These are phyloP conservation scores for Dorcoceras hygrometricum DNA, from an alignment of 257 asterid genomes.

Conservation along the genomic window DNA sequence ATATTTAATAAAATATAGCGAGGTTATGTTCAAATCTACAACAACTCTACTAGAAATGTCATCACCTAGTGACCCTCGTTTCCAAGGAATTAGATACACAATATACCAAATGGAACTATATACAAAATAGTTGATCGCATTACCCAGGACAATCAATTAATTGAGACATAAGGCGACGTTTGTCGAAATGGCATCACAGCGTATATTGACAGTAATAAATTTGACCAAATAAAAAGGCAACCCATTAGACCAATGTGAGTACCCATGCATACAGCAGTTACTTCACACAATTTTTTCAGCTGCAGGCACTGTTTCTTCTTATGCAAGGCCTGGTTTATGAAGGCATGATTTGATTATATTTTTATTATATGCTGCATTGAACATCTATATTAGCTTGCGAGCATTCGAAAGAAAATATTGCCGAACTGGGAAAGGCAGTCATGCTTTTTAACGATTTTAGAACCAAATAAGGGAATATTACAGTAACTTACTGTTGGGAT, in stretches of 20 bases:
- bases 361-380: neutral
- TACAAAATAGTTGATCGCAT: neutral
- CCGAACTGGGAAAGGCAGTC: neutral
- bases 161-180: conserved; percentile 1
- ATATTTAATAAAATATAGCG: too few relatives aligned
- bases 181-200: neutral
- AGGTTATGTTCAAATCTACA: neutral
- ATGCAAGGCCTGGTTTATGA: neutral
- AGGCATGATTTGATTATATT: neutral
- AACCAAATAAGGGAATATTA: neutral
- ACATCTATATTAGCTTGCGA: neutral
- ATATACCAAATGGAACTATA: neutral
- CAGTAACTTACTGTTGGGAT: conserved; percentile 84
- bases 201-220: neutral
- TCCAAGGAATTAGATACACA: neutral
- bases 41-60: neutral
- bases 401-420: conserved; percentile 1
- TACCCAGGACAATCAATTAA: neutral
- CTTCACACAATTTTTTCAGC: neutral
- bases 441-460: conserved; percentile 3
- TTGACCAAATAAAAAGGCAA: neutral
- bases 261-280: neutral
- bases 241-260: neutral
- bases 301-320: neutral
- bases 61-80: neutral